Base-by-base conservation (phyloP, 108 stramenopile species). In the Epithemia pelagica region DNA sequence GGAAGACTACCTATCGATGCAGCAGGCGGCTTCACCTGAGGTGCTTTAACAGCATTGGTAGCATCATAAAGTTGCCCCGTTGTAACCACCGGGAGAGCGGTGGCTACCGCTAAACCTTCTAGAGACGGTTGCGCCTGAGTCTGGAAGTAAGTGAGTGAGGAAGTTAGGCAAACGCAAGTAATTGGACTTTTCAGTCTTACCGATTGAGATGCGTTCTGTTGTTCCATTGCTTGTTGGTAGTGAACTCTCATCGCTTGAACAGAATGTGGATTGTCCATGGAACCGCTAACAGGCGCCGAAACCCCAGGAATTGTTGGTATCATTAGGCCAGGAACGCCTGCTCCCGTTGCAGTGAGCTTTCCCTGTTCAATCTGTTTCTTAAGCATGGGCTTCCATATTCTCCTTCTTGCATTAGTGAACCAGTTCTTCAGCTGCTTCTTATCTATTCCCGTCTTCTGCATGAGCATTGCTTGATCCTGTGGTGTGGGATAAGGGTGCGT, bases 331-430 rank as follows among this genome's bases (percentile, higher is more conserved):
- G 74, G 67, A n/a, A 78, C 81, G 2, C 54, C 72, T 28, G 69
- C 60, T 24, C 77, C 86, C 26, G 71, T 80, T n/a, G 83, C 66
- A 20, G 82, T 74, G 32, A 92, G 67, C 66, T 89, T 91, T 15
- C 91, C 91, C 74, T 90, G 84, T 68, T 92, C 95, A 52, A 94
- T 66, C 76, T 94, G 91, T 62, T 89, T 91, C 77, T 90, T 93
- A 63, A 95, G 58, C 90, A 96, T 87, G 33, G 96, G 96, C 70
- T 96, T 96, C 96, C 96, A 96, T 76, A 96, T 96, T 75, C 96
- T 74, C 53, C 96, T 66, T 56, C 96, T 69, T 1, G 96, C 96
- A 69, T 96, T 96, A 52, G 96, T 96, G 66, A 96, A 96, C 96
- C 96, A 96, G 62, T 96, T 96, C 77, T 96, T 96, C 30, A 96